Base-by-base conservation (phyloP, 805 yeast species). In the Ogataea methanolica region DNA sequence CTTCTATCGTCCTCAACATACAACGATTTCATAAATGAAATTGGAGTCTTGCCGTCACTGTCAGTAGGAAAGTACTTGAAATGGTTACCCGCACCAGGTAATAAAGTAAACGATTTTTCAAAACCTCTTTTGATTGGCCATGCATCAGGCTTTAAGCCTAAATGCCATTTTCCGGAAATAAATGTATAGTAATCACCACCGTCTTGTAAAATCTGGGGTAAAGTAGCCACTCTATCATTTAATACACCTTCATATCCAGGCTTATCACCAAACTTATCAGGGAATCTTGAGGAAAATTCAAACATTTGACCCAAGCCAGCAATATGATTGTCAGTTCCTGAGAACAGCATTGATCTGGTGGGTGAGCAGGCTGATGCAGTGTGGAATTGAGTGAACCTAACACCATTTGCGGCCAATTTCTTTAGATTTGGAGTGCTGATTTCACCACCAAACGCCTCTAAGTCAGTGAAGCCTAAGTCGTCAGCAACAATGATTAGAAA, bases 301-400 rank as follows among this genome's bases (percentile, higher is more conserved):
- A 70, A 74, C 82, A 78, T 76, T 53, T 78, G 82, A 6, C 83
- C 83, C 43, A 78, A 56, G 1, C 84, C 84, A 12, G 83, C 82
- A 57, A 79, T 71, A 52, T 80, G 84, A 57, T 80, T 78, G 54
- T 80, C 84, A 5, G 83, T 78, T 4, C 85, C 86, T 3, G 80
- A 74, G 40, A 80, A 61, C 2, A 80, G 67, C 79, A 79, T 79
- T 15, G 84, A 79, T 49, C 85, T 64, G 0, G 85, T 80, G 7
- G 86, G 85, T 2, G 84, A 79, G 54, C 86, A 80, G 1, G 85
- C 84, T 2, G 83, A 72, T 5, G 84, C 84, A 2, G 85, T 75
- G 50, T 80, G 82, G 61, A 80, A 80, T 48, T 80, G 79, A 9
- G 83, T 76, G 53, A 79, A 75, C 39, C 79, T 58, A 19, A 72